A percentile compares a stretch with the other conserved stretches of the same genome.
Evolutionary conservation across 129 eudicot species (phyloP).

Genomic region (Centaurea solstitialis): DNA sequence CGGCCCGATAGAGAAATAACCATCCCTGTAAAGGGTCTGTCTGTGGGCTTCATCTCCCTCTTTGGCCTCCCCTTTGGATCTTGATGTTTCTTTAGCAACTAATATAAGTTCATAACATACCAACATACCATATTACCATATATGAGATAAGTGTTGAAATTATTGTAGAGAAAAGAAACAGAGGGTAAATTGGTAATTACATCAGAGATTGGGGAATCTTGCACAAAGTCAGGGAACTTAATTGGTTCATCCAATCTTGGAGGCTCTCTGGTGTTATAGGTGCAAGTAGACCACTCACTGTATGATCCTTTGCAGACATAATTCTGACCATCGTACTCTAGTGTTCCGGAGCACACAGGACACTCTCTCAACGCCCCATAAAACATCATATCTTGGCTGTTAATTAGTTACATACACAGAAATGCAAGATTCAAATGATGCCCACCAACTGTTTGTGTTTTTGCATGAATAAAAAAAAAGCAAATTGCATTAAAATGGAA

Average conservation of each 20-base stretch:
- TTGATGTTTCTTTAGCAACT: conserved; percentile 55
- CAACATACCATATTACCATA: too few species aligned
- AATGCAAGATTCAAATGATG: background rate
- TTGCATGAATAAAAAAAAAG: background rate
- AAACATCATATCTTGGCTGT: conserved; percentile 76
- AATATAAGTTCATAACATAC: background rate
- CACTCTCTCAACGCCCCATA: conserved; percentile 64
- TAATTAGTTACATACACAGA: background rate
- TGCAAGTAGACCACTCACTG: conserved; percentile 89
- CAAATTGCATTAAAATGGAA: too few species aligned
- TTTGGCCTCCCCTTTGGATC: conserved; percentile 41
- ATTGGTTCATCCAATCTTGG: conserved; percentile 49
- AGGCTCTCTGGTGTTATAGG: conserved; percentile 53
- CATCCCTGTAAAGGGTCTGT: conserved; percentile 77
- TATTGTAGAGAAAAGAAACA: background rate
- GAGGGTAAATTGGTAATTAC: conserved; percentile 31
- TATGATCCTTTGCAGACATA: conserved; percentile 61
- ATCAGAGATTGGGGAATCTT: conserved; percentile 48
- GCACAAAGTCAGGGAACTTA: conserved; percentile 54
- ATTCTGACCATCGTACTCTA: conserved; percentile 34
- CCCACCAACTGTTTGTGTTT: conserved; percentile 5
- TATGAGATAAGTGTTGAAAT: background rate
- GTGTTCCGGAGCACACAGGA: conserved; percentile 56
- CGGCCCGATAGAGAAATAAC: conserved; percentile 74
- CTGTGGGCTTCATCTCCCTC: conserved; percentile 26